Conservation (phyloP, 2,329 filamentous ascomycete genomes). For the Talaromyces sp. region DNA sequence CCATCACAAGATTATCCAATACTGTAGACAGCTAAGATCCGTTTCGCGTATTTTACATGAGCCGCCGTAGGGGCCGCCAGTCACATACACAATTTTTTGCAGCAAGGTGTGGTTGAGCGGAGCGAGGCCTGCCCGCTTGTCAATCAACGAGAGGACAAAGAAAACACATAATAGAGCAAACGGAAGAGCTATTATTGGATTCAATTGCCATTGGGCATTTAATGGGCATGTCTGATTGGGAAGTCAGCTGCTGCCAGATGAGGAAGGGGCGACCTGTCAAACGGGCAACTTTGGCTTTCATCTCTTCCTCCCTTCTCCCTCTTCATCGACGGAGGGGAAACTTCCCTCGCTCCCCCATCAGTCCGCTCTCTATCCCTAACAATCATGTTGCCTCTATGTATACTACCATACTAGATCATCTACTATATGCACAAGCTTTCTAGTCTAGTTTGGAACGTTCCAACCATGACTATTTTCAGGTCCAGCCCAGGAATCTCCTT, state of each 20-base stretch:
- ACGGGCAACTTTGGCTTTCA: neutral
- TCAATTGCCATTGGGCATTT: neutral
- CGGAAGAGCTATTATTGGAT: neutral
- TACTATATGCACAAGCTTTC: neutral
- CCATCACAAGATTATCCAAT: neutral
- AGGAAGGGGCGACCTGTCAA: constrained; percentile 31
- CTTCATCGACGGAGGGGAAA: neutral
- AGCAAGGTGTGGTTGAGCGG: no score
- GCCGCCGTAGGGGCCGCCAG: no score
- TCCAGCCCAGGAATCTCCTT: neutral
- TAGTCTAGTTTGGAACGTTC: neutral
- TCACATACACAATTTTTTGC: no score
- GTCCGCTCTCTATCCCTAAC: constrained; percentile 24
- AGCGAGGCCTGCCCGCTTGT: no score
- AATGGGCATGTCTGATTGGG: constrained; percentile 23
- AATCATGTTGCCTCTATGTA: neutral
- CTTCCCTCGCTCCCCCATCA: neutral
- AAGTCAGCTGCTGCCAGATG: constrained; percentile 26
- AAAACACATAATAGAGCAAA: neutral
- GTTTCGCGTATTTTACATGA: no score
- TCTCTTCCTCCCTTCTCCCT: neutral
- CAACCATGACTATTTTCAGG: neutral
- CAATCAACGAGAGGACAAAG: neutral
- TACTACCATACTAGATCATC: neutral
- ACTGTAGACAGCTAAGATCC: no score